Percentiles rank a stretch among this genome's conserved stretches.
phyloP scores from a whole-genome alignment of 176 grass and related monocot species.

The Poa annua region DNA sequence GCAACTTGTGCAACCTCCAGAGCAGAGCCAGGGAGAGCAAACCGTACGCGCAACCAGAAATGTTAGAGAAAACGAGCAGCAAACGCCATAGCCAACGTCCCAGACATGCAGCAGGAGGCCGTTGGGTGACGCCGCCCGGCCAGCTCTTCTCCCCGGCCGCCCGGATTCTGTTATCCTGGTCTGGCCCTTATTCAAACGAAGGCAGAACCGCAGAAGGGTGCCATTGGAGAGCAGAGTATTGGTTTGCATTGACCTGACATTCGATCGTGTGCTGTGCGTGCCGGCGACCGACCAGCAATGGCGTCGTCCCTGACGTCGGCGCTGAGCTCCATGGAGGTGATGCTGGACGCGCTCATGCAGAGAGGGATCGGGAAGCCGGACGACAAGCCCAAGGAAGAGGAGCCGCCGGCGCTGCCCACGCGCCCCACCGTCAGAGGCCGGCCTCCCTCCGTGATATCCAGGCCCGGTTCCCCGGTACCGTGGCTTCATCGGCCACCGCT shows the following conservation, averaged over 20 bases:
- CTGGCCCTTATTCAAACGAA: no score
- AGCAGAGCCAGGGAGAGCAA: background rate
- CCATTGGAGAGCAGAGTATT: no score
- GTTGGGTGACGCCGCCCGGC: conserved; percentile 36
- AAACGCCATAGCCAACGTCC: background rate
- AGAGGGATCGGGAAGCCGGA: conserved; percentile 50
- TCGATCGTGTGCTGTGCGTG: no score
- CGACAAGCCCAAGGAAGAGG: conserved; percentile 49
- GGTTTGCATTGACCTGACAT: background rate
- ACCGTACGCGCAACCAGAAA: conserved; percentile 6
- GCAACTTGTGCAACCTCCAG: background rate
- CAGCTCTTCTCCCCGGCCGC: conserved; percentile 7
- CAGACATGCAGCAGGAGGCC: conserved; percentile 33
- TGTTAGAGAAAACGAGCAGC: conserved; percentile 17
- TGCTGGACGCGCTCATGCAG: conserved; percentile 64
- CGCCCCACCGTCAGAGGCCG: conserved; percentile 49
- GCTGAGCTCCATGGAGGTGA: conserved; percentile 63
- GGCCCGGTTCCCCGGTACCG: background rate
- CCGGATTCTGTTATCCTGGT: background rate
- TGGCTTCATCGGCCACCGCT: background rate
- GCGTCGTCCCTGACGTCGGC: conserved; percentile 27
- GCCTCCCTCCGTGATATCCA: conserved; percentile 29
- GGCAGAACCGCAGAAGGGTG: no score
- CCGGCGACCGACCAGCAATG: conserved; percentile 1
- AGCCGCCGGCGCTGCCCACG: conserved; percentile 46